A percentile compares a stretch with the other conserved stretches of the same genome.
phyloP scores from a whole-genome alignment of 1,139 yeast genomes.

The Pneumocystis jirovecii region DNA sequence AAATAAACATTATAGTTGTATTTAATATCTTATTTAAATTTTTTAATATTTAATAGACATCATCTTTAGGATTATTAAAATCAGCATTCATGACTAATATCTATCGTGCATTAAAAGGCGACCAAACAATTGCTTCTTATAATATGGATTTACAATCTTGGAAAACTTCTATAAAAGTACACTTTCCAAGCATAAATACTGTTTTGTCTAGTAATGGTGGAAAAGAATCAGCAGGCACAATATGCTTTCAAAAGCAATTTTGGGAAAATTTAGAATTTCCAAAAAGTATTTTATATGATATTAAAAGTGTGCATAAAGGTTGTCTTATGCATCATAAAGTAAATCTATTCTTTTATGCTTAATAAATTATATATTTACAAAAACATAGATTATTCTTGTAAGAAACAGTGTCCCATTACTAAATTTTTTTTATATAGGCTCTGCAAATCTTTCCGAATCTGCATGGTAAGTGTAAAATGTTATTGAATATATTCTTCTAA shows the following conservation, averaged over 20 bases:
- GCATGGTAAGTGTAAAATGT: constrained; percentile 14
- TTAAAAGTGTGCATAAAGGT: constrained; percentile 10
- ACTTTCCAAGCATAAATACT: constrained; percentile 15
- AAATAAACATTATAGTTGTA: constrained; percentile 7
- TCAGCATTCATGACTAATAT: constrained; percentile 2
- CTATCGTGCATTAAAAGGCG: neutral
- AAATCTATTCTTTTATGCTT: constrained; percentile 6
- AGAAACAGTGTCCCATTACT: neutral
- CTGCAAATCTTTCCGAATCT: constrained; percentile 18
- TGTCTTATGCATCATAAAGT: constrained; percentile 16
- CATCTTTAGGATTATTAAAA: constrained; percentile 11
- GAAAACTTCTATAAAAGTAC: constrained; percentile 8
- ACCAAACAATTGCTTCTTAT: constrained; percentile 1
- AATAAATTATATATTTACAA: constrained; percentile 1
- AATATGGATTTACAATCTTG: neutral
- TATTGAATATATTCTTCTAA: neutral
- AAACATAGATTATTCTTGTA: constrained; percentile 4
- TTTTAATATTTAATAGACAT: constrained; percentile 5
- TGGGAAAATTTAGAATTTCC: constrained; percentile 14
- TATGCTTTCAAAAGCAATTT: constrained; percentile 12
- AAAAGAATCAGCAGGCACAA: constrained; percentile 13
- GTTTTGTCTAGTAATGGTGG: constrained; percentile 12
- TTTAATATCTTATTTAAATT: constrained; percentile 8
- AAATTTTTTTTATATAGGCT: constrained; percentile 14
- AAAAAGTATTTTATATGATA: constrained; percentile 12